Conservation (phyloP, 257 asterid genomes). For the Paulownia fortunei region DNA sequence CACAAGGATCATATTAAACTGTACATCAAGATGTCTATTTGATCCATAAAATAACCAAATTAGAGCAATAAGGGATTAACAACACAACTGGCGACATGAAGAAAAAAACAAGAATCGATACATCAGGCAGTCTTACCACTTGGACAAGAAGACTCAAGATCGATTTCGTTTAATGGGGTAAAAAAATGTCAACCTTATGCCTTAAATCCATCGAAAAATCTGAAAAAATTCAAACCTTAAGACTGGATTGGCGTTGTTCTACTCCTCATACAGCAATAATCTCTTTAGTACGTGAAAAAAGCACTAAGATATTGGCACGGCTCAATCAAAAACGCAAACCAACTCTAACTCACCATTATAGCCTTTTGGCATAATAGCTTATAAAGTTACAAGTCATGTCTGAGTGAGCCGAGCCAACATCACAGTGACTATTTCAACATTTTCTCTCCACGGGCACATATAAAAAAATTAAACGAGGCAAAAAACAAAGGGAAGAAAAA, state of each 20-base stretch:
- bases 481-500: not conserved
- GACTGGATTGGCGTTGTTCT: not conserved
- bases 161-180: too few relatives aligned
- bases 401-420: constrained; percentile 71
- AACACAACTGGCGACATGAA: too few relatives aligned
- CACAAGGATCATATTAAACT: too few relatives aligned
- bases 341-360: not conserved
- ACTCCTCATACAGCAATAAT: not conserved
- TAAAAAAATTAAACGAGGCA: not conserved
- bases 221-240: constrained; percentile 1
- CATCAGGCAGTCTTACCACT: too few relatives aligned
- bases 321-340: constrained; percentile 52
- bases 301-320: constrained; percentile 74
- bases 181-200: too few relatives aligned
- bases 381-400: not conserved
- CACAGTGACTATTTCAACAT: constrained; percentile 50
- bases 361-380: not conserved
- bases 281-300: constrained; percentile 43
- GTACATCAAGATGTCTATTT: too few relatives aligned
- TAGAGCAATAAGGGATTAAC: too few relatives aligned
- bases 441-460: not conserved
- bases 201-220: not conserved
- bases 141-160: too few relatives aligned
- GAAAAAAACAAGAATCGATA: too few relatives aligned
- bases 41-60: too few relatives aligned